Base-by-base conservation (phyloP, 1,139 yeast species). In the Yamadazyma spencermartinsiae region DNA sequence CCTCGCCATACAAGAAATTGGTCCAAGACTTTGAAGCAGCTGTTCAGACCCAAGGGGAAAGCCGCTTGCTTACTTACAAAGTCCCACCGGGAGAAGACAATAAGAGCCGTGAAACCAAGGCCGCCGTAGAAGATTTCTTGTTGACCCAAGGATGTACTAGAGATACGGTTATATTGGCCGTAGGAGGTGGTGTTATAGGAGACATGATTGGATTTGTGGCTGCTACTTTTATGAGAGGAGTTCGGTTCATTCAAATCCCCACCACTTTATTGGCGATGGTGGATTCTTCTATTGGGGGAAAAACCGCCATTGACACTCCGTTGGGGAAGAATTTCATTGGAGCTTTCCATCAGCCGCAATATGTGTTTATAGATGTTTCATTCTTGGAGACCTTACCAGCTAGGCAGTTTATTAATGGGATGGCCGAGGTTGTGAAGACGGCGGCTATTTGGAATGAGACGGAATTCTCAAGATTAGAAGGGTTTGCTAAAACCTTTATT, bases 201-300 rank as follows among this genome's bases (percentile, higher is more conserved):
- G 99, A 94, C 58, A 92, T 94, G 98, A 87, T 92, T 53, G 99
- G 99, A 4, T 94, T 82, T 60, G 98, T 92, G 35, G 98, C 98
- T 14, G 95, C 98, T 20, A 92, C 98, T 4, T 94, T 92, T 61
- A 94, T 94, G 99, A 79, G 99, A 61, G 99, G 99, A 39, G 96
- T 94, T 13, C 77, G 96, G 47, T 87, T 89, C 44, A 82, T 89
- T 31, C 99, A 94, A 63, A 77, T 94, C 27, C 99, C 99, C 36
- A 92, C 98, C 4, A 86, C 95, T 33, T 69, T 94, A 50, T 72
- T 94, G 50, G 84, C 98, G 7, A 94, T 94, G 99, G 98, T 94
- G 15, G 99, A 94, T 63, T 89, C 98, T 3, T 86, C 97, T 3
- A 90, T 94, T 50, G 99, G 99, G 40, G 99, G 99, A 34, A 94